Conservation (phyloP, 2,329 filamentous ascomycete species). For the Tolypocladium cylindrosporum region DNA sequence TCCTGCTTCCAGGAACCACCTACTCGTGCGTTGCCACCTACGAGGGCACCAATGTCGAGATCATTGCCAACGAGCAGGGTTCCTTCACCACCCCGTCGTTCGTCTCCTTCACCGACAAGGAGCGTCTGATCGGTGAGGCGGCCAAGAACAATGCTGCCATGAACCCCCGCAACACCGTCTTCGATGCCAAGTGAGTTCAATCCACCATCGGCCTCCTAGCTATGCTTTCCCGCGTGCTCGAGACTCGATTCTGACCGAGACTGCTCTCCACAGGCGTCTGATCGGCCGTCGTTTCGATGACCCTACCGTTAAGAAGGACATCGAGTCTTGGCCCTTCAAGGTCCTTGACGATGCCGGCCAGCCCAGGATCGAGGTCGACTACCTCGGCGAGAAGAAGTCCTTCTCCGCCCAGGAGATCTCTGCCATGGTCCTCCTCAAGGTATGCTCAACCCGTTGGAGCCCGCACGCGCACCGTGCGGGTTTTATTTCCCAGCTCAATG, state of each 20-base stretch:
- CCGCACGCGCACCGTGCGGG: background rate
- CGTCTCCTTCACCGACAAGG: constrained; percentile 97
- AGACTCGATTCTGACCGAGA: background rate
- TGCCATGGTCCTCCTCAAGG: constrained; percentile 97
- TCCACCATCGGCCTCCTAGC: background rate
- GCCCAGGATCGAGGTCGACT: constrained; percentile 91
- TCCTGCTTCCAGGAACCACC: constrained; percentile 65
- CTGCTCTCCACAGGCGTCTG: constrained; percentile 62
- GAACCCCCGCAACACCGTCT: constrained; percentile 97
- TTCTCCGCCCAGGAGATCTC: constrained; percentile 99
- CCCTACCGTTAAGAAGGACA: constrained; percentile 95
- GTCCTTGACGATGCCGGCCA: constrained; percentile 80
- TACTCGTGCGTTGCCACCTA: constrained; percentile 99
- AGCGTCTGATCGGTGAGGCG: constrained; percentile 98
- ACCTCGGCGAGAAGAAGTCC: constrained; percentile 86
- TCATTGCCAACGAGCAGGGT: constrained; percentile 99
- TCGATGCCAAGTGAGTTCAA: constrained; percentile 86
- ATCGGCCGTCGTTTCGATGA: constrained; percentile 95
- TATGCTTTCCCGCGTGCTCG: background rate
- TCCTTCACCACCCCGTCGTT: constrained; percentile 98
- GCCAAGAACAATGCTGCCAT: constrained; percentile 99
- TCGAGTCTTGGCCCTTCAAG: constrained; percentile 99
- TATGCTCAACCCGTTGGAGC: constrained; percentile 25
- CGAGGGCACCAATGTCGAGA: constrained; percentile 98
- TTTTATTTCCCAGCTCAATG: background rate